phyloP scores from a whole-genome alignment of 805 yeast species.

The Kuraishia floccosa region DNA sequence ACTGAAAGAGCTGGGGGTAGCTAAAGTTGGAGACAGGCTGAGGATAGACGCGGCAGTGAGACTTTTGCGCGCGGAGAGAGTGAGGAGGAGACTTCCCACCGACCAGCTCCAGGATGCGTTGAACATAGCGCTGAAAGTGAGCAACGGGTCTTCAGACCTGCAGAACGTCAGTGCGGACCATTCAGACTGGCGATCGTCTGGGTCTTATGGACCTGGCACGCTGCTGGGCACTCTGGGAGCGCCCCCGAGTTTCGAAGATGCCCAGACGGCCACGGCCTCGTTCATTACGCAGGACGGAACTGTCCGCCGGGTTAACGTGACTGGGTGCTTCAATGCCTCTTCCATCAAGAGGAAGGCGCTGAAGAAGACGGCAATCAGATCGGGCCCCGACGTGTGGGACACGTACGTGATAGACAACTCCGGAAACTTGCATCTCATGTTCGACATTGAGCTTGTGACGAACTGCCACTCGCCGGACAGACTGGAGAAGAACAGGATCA shows the following conservation, averaged over 20 bases:
- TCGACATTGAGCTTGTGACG: slow-evolving; percentile 73
- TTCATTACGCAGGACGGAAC: slow-evolving; percentile 71
- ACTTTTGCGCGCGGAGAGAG: slow-evolving; percentile 24
- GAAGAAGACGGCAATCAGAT: slow-evolving; percentile 39
- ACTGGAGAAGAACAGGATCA: slow-evolving; percentile 55
- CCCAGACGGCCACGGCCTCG: slow-evolving; percentile 26
- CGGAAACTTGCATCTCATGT: slow-evolving; percentile 34
- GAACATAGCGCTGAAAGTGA: background rate
- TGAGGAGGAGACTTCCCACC: slow-evolving; percentile 9
- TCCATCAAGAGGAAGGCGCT: slow-evolving; percentile 63
- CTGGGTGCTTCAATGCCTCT: slow-evolving; percentile 73
- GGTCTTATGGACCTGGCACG: background rate
- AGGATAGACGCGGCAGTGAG: slow-evolving; percentile 50
- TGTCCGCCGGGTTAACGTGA: slow-evolving; percentile 53
- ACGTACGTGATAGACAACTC: slow-evolving; percentile 43
- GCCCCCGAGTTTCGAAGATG: background rate
- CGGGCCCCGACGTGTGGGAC: slow-evolving; percentile 38
- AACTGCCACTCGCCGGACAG: slow-evolving; percentile 70
- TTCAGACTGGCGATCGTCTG: background rate
- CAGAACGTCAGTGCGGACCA: no score
- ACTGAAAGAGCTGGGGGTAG: slow-evolving; percentile 61
- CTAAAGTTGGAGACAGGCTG: slow-evolving; percentile 77
- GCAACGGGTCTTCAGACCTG: background rate
- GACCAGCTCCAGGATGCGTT: slow-evolving; percentile 10
- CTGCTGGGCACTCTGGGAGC: background rate